Percentiles rank a stretch among this genome's conserved stretches.
These are phyloP conservation scores for Mucor velutinosus DNA, from an alignment of 371 early-diverging fungal species.

Conservation along the genomic window DNA sequence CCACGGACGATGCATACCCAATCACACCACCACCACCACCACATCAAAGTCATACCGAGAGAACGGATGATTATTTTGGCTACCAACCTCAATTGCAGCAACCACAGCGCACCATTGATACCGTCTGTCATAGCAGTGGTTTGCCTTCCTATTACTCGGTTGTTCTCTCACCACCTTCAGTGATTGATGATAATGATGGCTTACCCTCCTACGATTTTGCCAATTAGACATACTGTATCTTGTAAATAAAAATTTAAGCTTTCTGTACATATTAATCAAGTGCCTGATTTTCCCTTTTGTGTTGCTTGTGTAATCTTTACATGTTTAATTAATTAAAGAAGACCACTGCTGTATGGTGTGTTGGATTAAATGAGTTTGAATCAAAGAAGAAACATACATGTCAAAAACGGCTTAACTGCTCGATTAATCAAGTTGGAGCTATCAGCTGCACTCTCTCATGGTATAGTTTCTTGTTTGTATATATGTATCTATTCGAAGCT, in stretches of 20 bases:
- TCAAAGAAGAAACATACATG: too few species aligned
- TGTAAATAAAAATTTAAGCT: constrained; percentile 2
- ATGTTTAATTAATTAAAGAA: too few species aligned
- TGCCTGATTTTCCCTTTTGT: too few species aligned
- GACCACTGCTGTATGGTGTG: too few species aligned
- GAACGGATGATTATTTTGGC: constrained; percentile 16
- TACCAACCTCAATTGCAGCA: constrained; percentile 1
- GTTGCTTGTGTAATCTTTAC: too few species aligned
- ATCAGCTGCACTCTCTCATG: too few species aligned
- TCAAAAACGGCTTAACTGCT: too few species aligned
- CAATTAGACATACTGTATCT: neutral
- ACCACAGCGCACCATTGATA: neutral
- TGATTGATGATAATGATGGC: neutral
- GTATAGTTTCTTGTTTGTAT: too few species aligned
- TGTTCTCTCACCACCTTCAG: neutral
- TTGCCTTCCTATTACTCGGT: constrained; percentile 15
- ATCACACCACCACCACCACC: constrained; percentile 17
- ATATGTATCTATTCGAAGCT: too few species aligned
- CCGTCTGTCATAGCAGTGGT: neutral
- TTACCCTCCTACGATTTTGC: constrained; percentile 17
- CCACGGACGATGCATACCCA: constrained; percentile 17
- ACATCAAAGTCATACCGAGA: neutral
- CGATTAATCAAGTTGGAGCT: too few species aligned
- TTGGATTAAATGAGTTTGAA: too few species aligned
- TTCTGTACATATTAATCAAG: neutral